phyloP scores from a whole-genome alignment of 2,329 filamentous ascomycete species.

The Rutstroemia sydowiana region DNA sequence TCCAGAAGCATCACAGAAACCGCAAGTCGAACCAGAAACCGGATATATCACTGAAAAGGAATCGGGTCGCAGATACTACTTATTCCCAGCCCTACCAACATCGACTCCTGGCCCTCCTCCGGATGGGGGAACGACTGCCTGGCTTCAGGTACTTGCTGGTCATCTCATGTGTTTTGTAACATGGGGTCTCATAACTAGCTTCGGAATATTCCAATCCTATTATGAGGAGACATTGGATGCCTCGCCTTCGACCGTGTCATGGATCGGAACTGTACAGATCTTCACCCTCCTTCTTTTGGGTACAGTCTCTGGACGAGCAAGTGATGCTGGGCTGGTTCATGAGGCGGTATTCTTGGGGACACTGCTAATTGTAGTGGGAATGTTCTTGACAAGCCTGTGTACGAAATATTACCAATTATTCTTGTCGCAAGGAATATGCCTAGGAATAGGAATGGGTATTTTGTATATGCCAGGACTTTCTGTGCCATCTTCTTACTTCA shows the following conservation, averaged over 20 bases:
- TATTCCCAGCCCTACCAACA: neutral
- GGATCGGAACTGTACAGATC: neutral
- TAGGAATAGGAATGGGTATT: neutral
- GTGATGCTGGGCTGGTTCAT: neutral
- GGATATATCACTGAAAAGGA: neutral
- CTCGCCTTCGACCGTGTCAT: neutral
- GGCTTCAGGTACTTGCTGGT: slow-evolving; percentile 25
- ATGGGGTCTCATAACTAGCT: slow-evolving; percentile 29
- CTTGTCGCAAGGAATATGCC: neutral
- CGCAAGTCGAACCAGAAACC: too few species aligned
- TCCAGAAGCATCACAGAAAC: neutral
- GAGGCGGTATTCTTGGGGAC: neutral
- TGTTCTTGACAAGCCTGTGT: neutral
- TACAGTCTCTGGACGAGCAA: neutral
- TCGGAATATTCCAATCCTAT: slow-evolving; percentile 30
- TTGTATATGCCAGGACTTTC: neutral
- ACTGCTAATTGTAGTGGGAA: neutral
- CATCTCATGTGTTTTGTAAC: slow-evolving; percentile 27
- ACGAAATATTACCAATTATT: neutral
- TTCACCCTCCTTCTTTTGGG: neutral
- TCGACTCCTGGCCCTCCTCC: neutral
- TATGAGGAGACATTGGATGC: neutral
- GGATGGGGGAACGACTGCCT: slow-evolving; percentile 9
- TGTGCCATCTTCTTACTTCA: neutral
- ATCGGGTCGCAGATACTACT: neutral